These are phyloP conservation scores for Begonia masoniana DNA, from an alignment of 306 rosid species.

Conservation along the genomic window DNA sequence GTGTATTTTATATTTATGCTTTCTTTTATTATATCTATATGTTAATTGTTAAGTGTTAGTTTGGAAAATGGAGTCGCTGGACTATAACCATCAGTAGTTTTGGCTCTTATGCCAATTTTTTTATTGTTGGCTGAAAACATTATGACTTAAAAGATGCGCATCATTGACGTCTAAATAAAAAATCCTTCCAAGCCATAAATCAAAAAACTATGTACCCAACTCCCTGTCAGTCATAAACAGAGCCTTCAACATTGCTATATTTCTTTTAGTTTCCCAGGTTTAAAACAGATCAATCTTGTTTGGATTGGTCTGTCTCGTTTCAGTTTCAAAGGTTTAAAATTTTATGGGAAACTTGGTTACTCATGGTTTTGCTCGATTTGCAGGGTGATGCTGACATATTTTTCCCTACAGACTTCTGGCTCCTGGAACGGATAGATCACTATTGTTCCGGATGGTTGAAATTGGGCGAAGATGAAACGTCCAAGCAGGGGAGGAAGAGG, in stretches of 20 bases:
- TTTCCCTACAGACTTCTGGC: constrained; percentile 85
- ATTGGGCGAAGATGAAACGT: constrained; percentile 25
- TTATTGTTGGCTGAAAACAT: neutral
- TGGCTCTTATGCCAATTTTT: neutral
- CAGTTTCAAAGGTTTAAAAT: no score
- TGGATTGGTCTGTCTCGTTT: no score
- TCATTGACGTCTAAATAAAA: neutral
- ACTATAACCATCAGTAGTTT: neutral
- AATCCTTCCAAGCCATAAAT: neutral
- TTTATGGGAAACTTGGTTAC: no score
- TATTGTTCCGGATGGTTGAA: constrained; percentile 80
- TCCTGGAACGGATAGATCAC: constrained; percentile 82
- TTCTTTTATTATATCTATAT: neutral
- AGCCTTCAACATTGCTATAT: no score
- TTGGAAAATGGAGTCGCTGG: neutral
- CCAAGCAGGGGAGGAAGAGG: constrained; percentile 75
- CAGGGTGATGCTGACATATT: constrained; percentile 98
- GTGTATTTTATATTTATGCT: constrained; percentile 21
- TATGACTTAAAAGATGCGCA: neutral
- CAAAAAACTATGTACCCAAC: no score
- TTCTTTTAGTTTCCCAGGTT: no score
- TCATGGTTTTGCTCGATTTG: constrained; percentile 12
- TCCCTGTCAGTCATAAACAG: no score
- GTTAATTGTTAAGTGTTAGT: neutral
- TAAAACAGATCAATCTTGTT: no score